Evolutionary conservation across 2,329 filamentous ascomycete genomes (phyloP).

Genomic region (Curvularia verruculosa): DNA sequence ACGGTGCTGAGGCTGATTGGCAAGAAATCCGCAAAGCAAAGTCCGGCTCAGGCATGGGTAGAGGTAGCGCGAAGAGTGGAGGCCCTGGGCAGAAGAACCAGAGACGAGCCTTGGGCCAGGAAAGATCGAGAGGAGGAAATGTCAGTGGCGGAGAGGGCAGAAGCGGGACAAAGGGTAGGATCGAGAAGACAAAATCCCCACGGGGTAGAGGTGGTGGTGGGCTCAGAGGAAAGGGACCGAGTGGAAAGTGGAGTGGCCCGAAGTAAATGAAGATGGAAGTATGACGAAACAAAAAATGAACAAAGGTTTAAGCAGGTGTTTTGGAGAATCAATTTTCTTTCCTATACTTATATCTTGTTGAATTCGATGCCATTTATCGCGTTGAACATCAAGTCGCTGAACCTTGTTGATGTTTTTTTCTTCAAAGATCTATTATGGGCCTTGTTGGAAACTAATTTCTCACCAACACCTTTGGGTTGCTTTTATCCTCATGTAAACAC

Average conservation of each 20-base stretch:
- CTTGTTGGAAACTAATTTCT: neutral
- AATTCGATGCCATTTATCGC: constrained; percentile 4
- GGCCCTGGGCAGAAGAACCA: constrained; percentile 30
- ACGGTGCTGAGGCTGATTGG: constrained; percentile 43
- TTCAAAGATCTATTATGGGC: neutral
- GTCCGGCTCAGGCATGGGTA: constrained; percentile 39
- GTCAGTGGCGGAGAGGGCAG: constrained; percentile 23
- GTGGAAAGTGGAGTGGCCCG: constrained; percentile 17
- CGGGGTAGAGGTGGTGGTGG: constrained; percentile 20
- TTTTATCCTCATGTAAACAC: too few relatives aligned
- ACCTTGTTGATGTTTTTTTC: neutral
- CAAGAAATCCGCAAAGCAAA: constrained; percentile 47
- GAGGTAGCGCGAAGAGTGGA: constrained; percentile 31
- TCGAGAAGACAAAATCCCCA: constrained; percentile 14
- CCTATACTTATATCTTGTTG: neutral
- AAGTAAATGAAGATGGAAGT: constrained; percentile 8
- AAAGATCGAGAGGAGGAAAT: constrained; percentile 42
- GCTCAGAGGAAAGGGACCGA: constrained; percentile 12
- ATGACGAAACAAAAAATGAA: constrained; percentile 7
- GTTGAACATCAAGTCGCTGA: neutral
- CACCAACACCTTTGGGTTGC: too few relatives aligned
- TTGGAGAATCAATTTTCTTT: neutral
- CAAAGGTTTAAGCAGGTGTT: neutral
- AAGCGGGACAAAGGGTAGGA: constrained; percentile 24
- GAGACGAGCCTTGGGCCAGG: constrained; percentile 46